These are phyloP conservation scores for Cyberlindnera meyerae DNA, from an alignment of 805 yeast genomes.

Conservation along the genomic window DNA sequence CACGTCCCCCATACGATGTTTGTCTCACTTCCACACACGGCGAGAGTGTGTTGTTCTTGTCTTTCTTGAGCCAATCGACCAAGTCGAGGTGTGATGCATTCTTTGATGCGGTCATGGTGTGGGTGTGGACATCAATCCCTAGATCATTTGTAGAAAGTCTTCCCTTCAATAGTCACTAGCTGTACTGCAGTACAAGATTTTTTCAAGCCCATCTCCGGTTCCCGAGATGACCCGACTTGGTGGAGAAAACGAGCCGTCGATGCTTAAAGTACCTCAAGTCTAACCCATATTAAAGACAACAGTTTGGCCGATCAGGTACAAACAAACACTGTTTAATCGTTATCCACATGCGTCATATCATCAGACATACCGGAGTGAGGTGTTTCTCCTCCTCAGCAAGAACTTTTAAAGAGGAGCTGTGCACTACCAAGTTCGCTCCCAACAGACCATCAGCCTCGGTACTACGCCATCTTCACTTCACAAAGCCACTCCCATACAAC, in stretches of 20 bases:
- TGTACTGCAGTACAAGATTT: no score
- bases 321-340: no score
- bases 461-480: slow-evolving; percentile 42
- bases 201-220: no score
- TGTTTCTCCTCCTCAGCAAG: background rate
- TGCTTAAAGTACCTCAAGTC: no score
- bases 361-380: background rate
- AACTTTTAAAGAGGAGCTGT: background rate
- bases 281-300: no score
- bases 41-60: slow-evolving; percentile 27
- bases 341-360: background rate
- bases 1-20: slow-evolving; percentile 53
- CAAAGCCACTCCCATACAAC: slow-evolving; percentile 33
- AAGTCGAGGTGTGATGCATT: slow-evolving; percentile 11
- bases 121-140: no score
- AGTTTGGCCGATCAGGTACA: no score
- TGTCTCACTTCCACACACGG: slow-evolving; percentile 38
- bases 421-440: slow-evolving; percentile 29
- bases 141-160: background rate
- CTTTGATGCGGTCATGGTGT: no score
- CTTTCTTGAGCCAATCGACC: slow-evolving; percentile 29
- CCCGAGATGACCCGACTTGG: no score
- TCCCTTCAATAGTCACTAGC: no score
- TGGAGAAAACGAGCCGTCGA: no score
- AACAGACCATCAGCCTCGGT: slow-evolving; percentile 29